Conservation (phyloP, 2,329 filamentous ascomycete genomes). For the Nemania serpens region DNA sequence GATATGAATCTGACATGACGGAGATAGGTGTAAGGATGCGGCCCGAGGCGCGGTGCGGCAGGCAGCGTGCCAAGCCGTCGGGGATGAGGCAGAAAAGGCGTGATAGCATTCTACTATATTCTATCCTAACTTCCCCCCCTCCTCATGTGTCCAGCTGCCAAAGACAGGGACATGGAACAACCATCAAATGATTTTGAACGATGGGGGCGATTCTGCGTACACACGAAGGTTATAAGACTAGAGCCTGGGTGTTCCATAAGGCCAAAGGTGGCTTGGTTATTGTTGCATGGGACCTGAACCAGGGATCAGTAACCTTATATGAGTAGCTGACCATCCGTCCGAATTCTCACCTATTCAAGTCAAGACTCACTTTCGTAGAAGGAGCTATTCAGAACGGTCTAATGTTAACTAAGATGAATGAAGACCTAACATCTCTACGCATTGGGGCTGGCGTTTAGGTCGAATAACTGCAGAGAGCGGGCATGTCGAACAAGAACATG, state of each 20-base stretch:
- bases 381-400: neutral
- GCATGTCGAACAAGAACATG: neutral
- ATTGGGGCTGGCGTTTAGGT: too few species aligned
- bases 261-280: too few species aligned
- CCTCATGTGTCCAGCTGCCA: neutral
- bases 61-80: conserved; percentile 14
- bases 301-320: neutral
- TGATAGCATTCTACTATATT: neutral
- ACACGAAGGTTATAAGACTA: too few species aligned
- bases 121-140: neutral
- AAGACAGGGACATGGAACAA: too few species aligned
- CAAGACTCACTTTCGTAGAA: neutral
- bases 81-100: neutral
- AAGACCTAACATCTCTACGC: too few species aligned
- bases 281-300: neutral
- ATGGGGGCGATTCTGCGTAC: too few species aligned
- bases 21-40: conserved; percentile 8
- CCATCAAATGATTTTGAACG: too few species aligned
- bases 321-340: conserved; percentile 5
- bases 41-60: conserved; percentile 22
- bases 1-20: conserved; percentile 1
- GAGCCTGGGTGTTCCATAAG: too few species aligned
- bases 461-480: too few species aligned
- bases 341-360: neutral
- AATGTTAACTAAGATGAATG: too few species aligned